Evolutionary conservation across 2,329 filamentous ascomycete species (phyloP).

Genomic region (Xenosphaeropsis pyriputrescens): DNA sequence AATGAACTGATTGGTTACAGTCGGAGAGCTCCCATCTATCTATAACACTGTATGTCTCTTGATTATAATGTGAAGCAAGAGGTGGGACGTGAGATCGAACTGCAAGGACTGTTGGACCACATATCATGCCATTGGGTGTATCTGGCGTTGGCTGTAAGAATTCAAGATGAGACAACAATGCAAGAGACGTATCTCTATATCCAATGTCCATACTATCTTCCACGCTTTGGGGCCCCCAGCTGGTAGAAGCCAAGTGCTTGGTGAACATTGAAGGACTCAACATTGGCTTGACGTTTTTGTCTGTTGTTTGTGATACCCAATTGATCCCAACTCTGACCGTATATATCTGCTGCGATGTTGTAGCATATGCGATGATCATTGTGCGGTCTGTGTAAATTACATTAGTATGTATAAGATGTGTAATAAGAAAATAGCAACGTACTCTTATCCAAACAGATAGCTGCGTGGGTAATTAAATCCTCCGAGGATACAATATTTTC

Average conservation of each 20-base stretch:
- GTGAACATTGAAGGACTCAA: constrained; percentile 38
- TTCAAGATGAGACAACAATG: constrained; percentile 59
- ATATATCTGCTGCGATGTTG: constrained; percentile 56
- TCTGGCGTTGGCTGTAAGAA: constrained; percentile 55
- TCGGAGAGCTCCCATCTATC: constrained; percentile 70
- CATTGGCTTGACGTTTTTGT: constrained; percentile 33
- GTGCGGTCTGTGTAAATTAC: constrained; percentile 17
- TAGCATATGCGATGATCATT: constrained; percentile 52
- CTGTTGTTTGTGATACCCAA: constrained; percentile 51
- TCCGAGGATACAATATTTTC: constrained; percentile 59
- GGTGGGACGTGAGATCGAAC: constrained; percentile 50
- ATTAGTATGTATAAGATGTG: constrained; percentile 4
- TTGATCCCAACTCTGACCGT: constrained; percentile 59
- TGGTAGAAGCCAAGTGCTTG: constrained; percentile 39
- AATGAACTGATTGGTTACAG: constrained; percentile 49
- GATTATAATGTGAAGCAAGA: constrained; percentile 39
- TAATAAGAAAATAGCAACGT: constrained; percentile 10
- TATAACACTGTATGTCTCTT: constrained; percentile 58
- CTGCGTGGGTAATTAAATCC: constrained; percentile 67
- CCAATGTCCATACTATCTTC: constrained; percentile 18
- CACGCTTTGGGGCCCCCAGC: constrained; percentile 24
- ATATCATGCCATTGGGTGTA: constrained; percentile 17
- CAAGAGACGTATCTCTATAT: constrained; percentile 34
- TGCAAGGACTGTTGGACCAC: constrained; percentile 51
- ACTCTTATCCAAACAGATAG: constrained; percentile 64